Evolutionary conservation across 306 rosid species (phyloP), one percentile per base, ranked within the genome.

Genomic region (Argentina anserina): DNA sequence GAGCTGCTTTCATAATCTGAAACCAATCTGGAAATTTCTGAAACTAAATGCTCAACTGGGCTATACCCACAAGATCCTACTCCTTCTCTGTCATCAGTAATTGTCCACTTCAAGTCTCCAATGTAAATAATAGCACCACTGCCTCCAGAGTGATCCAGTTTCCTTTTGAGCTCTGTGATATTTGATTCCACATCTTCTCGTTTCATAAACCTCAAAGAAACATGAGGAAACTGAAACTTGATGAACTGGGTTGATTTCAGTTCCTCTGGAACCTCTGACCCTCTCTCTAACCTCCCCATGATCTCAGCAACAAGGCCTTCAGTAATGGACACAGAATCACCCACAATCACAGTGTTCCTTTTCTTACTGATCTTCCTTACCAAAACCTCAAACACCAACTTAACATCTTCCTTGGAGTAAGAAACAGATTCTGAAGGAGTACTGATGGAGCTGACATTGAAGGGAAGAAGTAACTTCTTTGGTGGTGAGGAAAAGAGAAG

Each of bases 61-160:
- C 73, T 84, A 37, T 85, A 91, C 76, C 45, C 41, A 42, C 79
- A 67, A 14, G 80, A 81, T 46, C 60, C 47, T 11, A 29, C 84
- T 52, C 70, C 86, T 12, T 70, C 76, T 75, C 75, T 74, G 31
- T 82, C 88, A 58, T 76, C 78, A 42, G 68, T 76, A 34, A 86
- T 80, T 34, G 82, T 80, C 97, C 99, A 94, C 70, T 88, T 91
- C 70, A 94, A 65, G 67, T 94, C 97, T 55, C 99, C 97, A 15
- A 78, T 75, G 75, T 86, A 88, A 28, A 91, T 69, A 60, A 94
- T 83, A 33, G 80, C 92, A 39, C 88, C 84, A 52, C 79, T 76
- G 6, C 82, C 87, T 70, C 84, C 86, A 36, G 78, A 79, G 12
- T 45, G 43, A 15, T 87, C 88, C 36, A 89, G 78, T 50, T 88